Base-by-base conservation (phyloP, 495 filamentous ascomycete species). In the Tuber melanosporum region DNA sequence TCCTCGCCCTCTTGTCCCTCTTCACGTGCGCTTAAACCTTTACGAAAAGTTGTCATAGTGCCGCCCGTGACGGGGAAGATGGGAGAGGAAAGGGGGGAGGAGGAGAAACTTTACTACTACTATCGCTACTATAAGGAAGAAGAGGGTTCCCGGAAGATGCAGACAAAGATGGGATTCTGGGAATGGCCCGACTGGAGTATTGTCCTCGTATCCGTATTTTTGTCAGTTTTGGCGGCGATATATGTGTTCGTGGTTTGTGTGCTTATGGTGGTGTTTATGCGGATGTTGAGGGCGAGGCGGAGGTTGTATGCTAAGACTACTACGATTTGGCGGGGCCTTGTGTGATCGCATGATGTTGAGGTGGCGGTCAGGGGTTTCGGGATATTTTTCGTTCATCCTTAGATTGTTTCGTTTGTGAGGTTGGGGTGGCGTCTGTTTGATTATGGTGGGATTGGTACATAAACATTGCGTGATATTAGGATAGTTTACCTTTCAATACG, bases 121-220 rank as follows among this genome's bases (percentile, higher is more conserved):
- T 66, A 17, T 12, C 32, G 15, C 57, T 32, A 66, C 26, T 36
- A 66, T 14, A 66, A 32, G 57, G 26, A 36, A 19, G 15, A 36
- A 66, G 26, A 66, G n/a, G 57, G 26, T n/a, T 26, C 4, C 10
- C 52, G 57, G 26, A 36, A 66, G 57, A 8, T 66, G 26, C 57
- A 66, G 26, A 36, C 57, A 36, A 66, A 66, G 57, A 66, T 66
- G 57, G 57, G 57, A 19, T 66, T 36, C 57, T 66, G 57, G 57
- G 26, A 32, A 66, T 66, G 57, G 57, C 57, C 57, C 57, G 57
- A 66, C 5, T 66, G 57, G 57, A 66, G 57, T 19, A 66, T 66
- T 36, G 57, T 36, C 26, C 14, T 66, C 32, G 36, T 66, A 15
- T 66, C 57, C 1, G 57, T 66, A 6, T 36, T 66, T 17, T 36